Conservation (phyloP, 208 protist species). For the Naegleria lovaniensis region DNA sequence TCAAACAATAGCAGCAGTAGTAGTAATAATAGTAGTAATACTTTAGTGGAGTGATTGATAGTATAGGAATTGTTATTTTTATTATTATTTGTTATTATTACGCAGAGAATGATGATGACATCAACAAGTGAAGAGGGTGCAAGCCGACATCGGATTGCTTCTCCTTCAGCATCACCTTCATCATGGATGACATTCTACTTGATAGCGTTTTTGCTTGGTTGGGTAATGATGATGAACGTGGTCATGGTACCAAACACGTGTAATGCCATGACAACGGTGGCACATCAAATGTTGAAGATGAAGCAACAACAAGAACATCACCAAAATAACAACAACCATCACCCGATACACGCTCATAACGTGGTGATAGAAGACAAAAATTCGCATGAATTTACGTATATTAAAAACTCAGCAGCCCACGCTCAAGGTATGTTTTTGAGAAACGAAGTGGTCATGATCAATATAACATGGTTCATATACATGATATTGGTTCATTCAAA, state of each 20-base stretch:
- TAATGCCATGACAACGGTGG: neutral
- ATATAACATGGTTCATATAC: too few species aligned
- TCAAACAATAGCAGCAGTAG: too few species aligned
- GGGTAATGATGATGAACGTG: neutral
- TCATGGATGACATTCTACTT: neutral
- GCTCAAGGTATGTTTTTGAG: neutral
- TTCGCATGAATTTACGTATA: neutral
- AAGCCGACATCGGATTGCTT: neutral
- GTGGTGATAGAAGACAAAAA: neutral
- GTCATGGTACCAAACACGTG: neutral
- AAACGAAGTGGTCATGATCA: neutral
- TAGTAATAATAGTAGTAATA: too few species aligned
- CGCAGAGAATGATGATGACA: neutral
- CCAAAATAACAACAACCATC: neutral
- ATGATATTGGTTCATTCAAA: too few species aligned
- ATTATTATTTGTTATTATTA: too few species aligned
- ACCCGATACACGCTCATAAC: too few species aligned
- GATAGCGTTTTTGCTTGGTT: neutral
- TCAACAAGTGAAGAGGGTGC: neutral
- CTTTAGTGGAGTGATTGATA: too few species aligned
- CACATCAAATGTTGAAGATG: neutral
- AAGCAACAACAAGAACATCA: neutral
- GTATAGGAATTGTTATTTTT: too few species aligned
- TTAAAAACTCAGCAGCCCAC: neutral
- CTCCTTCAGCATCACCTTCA: neutral